phyloP scores from a whole-genome alignment of 2,329 filamentous ascomycete species.

The Elsinoe necatrix region DNA sequence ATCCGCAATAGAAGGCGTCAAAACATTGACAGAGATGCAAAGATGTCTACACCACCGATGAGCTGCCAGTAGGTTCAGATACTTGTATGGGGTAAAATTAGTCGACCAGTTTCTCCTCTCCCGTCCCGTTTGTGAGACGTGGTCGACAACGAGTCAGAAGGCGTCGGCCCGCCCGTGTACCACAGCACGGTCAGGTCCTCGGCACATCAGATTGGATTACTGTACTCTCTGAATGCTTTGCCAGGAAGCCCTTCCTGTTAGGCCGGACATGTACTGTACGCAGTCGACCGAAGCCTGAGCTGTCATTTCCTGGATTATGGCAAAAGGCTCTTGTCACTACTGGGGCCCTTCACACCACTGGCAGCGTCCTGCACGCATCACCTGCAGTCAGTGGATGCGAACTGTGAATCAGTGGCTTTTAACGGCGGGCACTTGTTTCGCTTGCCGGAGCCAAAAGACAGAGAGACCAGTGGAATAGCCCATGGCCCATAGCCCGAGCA shows the following conservation, averaged over 20 bases:
- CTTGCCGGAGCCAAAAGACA: neutral
- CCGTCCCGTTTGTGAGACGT: neutral
- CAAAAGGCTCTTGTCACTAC: neutral
- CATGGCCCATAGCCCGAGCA: neutral
- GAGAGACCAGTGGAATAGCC: neutral
- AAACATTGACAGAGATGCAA: neutral
- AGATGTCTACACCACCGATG: neutral
- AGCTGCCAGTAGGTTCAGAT: neutral
- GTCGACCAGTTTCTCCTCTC: neutral
- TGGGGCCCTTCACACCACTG: neutral
- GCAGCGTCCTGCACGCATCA: neutral
- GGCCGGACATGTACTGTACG: neutral
- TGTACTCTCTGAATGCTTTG: neutral
- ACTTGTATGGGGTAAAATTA: conserved; percentile 2
- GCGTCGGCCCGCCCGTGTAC: conserved; percentile 3
- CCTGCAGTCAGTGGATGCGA: conserved; percentile 4
- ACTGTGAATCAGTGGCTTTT: conserved; percentile 7
- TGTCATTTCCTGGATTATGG: neutral
- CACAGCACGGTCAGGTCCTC: neutral
- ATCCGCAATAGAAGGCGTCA: neutral
- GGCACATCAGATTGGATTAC: conserved; percentile 8
- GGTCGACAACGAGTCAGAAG: neutral
- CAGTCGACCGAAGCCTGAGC: neutral
- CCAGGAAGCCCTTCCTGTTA: too few relatives aligned
- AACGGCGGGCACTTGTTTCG: conserved; percentile 10